Conservation (phyloP, 169 alveolate genomes). For the Toxoplasma gondii region DNA sequence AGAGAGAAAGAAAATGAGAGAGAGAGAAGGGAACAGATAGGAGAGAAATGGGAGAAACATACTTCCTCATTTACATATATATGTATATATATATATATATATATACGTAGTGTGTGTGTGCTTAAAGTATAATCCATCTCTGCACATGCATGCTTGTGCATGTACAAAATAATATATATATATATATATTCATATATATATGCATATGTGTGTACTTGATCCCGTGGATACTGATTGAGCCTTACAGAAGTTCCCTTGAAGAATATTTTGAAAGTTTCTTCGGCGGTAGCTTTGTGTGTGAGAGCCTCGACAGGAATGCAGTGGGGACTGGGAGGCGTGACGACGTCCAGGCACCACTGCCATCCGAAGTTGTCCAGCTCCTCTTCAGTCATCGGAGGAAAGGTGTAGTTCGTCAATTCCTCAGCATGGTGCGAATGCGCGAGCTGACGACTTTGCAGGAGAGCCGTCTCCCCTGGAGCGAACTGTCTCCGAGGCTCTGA, state of each 20-base stretch:
- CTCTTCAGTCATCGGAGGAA: not conserved
- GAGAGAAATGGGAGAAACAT: too few species aligned
- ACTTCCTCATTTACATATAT: not conserved
- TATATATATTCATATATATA: not conserved
- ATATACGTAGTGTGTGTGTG: not conserved
- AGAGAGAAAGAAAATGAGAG: too few species aligned
- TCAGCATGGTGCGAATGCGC: not conserved
- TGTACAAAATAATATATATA: too few species aligned
- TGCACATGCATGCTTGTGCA: not conserved
- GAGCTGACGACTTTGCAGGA: not conserved
- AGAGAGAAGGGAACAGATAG: too few species aligned
- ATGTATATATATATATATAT: too few species aligned
- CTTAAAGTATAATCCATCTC: not conserved
- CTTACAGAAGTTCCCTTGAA: constrained; percentile 54
- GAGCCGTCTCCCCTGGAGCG: constrained; percentile 17
- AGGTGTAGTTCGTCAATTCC: not conserved
- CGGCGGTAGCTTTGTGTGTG: constrained; percentile 14
- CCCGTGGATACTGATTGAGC: not conserved
- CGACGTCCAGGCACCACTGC: constrained; percentile 15
- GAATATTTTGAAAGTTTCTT: constrained; percentile 35
- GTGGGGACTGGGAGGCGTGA: constrained; percentile 17
- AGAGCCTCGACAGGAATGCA: constrained; percentile 44
- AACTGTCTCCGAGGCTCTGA: not conserved
- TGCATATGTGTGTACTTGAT: too few species aligned
- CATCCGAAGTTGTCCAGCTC: constrained; percentile 54